phyloP scores from a whole-genome alignment of 495 filamentous ascomycete species.

The Penicillium canariense region DNA sequence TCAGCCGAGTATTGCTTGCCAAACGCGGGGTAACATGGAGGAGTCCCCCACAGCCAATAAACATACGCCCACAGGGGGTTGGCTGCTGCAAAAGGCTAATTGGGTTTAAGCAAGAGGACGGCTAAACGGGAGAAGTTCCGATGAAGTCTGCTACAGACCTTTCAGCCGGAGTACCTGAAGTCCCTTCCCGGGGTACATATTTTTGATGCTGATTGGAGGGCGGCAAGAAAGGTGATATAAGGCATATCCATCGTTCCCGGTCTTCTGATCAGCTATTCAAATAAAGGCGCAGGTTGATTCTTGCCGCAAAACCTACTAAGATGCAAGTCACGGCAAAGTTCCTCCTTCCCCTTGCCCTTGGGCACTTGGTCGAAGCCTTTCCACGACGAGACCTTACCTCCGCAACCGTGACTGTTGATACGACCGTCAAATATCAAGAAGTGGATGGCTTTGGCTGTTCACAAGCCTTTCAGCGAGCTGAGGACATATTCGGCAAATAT shows the following conservation, averaged over 20 bases:
- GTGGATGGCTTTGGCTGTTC: slow-evolving; percentile 2
- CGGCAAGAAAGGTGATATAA: not conserved
- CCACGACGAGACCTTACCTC: not conserved
- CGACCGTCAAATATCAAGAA: not conserved
- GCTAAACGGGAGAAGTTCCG: not conserved
- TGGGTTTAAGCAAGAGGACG: not conserved
- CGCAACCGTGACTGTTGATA: not conserved
- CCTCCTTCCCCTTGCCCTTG: not conserved
- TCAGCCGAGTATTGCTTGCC: not conserved
- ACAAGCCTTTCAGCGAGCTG: slow-evolving; percentile 1
- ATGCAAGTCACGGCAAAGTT: not conserved
- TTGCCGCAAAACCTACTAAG: not conserved
- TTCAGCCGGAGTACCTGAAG: not conserved
- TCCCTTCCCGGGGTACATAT: not conserved
- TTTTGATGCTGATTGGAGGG: not conserved
- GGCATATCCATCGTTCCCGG: not conserved
- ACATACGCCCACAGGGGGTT: not conserved
- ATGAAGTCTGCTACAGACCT: not conserved
- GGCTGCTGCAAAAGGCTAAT: not conserved
- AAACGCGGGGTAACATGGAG: not conserved
- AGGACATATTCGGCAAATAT: slow-evolving; percentile 1
- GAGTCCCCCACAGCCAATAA: not conserved
- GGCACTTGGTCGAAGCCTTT: not conserved
- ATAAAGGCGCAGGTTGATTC: not conserved
- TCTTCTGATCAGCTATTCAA: not conserved